Conservation (phyloP, 2,329 filamentous ascomycete species). For the Colletotrichum australisinense region DNA sequence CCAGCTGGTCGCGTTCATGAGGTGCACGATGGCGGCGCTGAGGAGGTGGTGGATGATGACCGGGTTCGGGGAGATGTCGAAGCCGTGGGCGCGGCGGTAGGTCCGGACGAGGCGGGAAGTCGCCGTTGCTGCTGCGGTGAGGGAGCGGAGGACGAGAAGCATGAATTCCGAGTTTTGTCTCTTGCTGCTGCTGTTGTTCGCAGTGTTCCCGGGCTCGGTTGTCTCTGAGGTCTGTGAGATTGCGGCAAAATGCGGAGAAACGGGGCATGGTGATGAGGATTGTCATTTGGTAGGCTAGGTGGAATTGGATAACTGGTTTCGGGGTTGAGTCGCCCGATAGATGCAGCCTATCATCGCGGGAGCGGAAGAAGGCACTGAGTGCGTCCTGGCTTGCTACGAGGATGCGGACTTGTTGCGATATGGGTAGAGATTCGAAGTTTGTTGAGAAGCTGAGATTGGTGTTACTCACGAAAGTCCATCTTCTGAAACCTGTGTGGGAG, state of each 20-base stretch:
- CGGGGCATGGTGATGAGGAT: conserved; percentile 35
- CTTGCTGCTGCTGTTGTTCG: neutral
- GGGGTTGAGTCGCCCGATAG: conserved; percentile 24
- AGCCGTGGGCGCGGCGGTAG: conserved; percentile 31
- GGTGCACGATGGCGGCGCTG: conserved; percentile 35
- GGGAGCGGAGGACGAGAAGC: conserved; percentile 32
- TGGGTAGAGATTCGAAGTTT: conserved; percentile 33
- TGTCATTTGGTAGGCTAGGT: conserved; percentile 37
- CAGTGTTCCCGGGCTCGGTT: neutral
- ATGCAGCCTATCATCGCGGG: conserved; percentile 28
- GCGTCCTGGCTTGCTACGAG: conserved; percentile 35
- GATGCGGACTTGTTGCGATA: conserved; percentile 34
- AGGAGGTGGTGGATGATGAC: conserved; percentile 37
- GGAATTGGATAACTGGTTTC: conserved; percentile 35
- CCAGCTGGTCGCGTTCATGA: conserved; percentile 36
- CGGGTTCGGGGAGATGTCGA: conserved; percentile 28
- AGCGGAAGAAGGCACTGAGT: conserved; percentile 33
- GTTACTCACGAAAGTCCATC: neutral
- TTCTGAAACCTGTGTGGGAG: too few relatives aligned
- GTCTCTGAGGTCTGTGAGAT: neutral
- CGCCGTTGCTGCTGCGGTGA: conserved; percentile 32
- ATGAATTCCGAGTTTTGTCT: conserved; percentile 24
- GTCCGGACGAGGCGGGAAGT: conserved; percentile 28
- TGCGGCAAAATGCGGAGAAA: conserved; percentile 34
- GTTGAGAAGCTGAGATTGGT: conserved; percentile 21